phyloP scores from a whole-genome alignment of 1,284 basidiomycete species.

The Rhodotorula sp. region DNA sequence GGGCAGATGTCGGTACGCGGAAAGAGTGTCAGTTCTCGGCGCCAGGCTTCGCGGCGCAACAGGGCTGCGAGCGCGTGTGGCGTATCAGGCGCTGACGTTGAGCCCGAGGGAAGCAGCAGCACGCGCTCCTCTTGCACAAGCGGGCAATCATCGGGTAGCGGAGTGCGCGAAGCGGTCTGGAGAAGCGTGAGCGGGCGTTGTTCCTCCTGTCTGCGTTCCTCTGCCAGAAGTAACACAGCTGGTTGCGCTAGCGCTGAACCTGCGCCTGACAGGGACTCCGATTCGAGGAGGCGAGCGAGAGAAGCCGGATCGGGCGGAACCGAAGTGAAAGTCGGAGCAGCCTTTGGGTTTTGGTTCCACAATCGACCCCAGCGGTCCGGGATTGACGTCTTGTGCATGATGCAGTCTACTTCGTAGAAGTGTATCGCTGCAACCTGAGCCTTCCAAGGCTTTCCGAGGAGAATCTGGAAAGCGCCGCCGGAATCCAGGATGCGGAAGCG shows the following conservation, averaged over 20 bases:
- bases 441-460: conserved; percentile 5
- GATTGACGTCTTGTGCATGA: background rate
- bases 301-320: background rate
- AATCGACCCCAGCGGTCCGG: background rate
- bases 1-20: too few species aligned
- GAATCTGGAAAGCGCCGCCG: conserved; percentile 2
- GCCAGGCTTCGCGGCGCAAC: too few species aligned
- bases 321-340: background rate
- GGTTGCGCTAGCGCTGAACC: too few species aligned
- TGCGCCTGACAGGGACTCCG: background rate
- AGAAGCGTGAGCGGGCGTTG: background rate
- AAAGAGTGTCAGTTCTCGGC: too few species aligned
- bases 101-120: too few species aligned
- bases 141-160: background rate
- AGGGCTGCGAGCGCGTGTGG: too few species aligned
- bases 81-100: too few species aligned
- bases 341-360: conserved; percentile 1
- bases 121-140: background rate
- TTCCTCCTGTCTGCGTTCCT: background rate
- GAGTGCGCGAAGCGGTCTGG: background rate
- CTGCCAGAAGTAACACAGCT: too few species aligned
- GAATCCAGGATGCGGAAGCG: background rate
- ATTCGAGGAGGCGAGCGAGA: background rate
- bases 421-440: background rate
- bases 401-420: background rate